phyloP scores from a whole-genome alignment of 2,329 filamentous ascomycete genomes.

The Aspergillus sp. region DNA sequence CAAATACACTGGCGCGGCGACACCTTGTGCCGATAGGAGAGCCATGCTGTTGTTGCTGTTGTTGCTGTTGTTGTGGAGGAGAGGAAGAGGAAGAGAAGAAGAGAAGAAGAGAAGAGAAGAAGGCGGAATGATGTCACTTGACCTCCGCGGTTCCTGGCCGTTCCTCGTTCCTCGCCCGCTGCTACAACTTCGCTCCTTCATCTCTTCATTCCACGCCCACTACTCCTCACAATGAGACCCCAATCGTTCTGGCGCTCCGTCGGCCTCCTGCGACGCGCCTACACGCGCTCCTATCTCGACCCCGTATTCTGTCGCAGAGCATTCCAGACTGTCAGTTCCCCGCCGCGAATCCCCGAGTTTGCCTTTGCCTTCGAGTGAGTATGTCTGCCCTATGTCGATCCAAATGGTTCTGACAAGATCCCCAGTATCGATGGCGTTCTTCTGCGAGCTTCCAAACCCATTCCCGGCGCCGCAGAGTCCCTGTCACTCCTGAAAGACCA shows the following conservation, averaged over 20 bases:
- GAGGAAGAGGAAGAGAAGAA: too few relatives aligned
- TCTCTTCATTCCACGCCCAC: not conserved
- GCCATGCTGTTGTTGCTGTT: too few relatives aligned
- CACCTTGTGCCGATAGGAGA: too few relatives aligned
- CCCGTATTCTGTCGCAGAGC: conserved; percentile 11
- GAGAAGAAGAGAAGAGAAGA: conserved; percentile 2
- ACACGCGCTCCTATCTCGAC: conserved; percentile 9
- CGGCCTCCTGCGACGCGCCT: conserved; percentile 17
- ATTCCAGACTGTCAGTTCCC: conserved; percentile 21
- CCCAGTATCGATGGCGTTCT: conserved; percentile 86
- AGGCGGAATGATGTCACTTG: conserved; percentile 5
- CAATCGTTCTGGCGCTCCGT: conserved; percentile 17
- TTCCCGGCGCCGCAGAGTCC: conserved; percentile 67
- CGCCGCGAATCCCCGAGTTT: conserved; percentile 28
- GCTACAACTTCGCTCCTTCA: not conserved
- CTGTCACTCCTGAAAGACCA: conserved; percentile 63
- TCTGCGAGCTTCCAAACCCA: conserved; percentile 66
- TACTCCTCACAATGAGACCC: conserved; percentile 15
- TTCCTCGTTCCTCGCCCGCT: too few relatives aligned
- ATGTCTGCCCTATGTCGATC: too few relatives aligned
- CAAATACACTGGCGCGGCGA: too few relatives aligned
- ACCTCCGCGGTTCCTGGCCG: not conserved
- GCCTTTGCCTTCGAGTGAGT: conserved; percentile 40
- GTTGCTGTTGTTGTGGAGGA: too few relatives aligned
- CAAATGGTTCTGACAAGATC: conserved; percentile 6